Evolutionary conservation across 1,139 yeast species (phyloP).

Genomic region (Hyphopichia pseudoburtonii): DNA sequence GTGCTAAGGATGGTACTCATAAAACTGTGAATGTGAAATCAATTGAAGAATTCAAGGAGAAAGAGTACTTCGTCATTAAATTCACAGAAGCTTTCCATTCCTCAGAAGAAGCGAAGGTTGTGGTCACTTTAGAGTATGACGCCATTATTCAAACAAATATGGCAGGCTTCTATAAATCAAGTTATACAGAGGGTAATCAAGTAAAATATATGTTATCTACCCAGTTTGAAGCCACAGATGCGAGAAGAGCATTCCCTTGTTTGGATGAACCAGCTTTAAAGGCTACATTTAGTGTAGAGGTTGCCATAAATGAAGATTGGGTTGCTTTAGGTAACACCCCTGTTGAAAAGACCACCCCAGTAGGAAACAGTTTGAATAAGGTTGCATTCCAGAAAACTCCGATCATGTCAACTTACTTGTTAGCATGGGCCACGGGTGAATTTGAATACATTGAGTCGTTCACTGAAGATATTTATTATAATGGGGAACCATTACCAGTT

Average conservation of each 20-base stretch:
- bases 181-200: slow-evolving; percentile 60
- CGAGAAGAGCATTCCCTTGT: slow-evolving; percentile 83
- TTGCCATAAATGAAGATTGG: slow-evolving; percentile 54
- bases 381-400: slow-evolving; percentile 56
- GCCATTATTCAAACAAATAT: slow-evolving; percentile 57
- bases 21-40: slow-evolving; percentile 13
- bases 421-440: slow-evolving; percentile 79
- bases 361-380: slow-evolving; percentile 12
- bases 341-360: slow-evolving; percentile 21
- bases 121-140: slow-evolving; percentile 37
- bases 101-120: slow-evolving; percentile 13
- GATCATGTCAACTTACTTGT: slow-evolving; percentile 70
- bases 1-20: slow-evolving; percentile 4
- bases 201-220: slow-evolving; percentile 71
- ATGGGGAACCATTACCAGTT: slow-evolving; percentile 64
- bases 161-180: slow-evolving; percentile 83
- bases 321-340: slow-evolving; percentile 80
- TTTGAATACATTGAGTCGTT: slow-evolving; percentile 66
- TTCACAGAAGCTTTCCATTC: slow-evolving; percentile 15
- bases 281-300: slow-evolving; percentile 66
- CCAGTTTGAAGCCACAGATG: slow-evolving; percentile 85
- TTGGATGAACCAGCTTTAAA: slow-evolving; percentile 78
- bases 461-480: slow-evolving; percentile 27
- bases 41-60: slow-evolving; percentile 19
- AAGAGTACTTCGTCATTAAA: slow-evolving; percentile 28